Evolutionary conservation across 2,329 filamentous ascomycete species (phyloP), one percentile per base, ranked within the genome.

Genomic region (Pyrenochaeta sp.): DNA sequence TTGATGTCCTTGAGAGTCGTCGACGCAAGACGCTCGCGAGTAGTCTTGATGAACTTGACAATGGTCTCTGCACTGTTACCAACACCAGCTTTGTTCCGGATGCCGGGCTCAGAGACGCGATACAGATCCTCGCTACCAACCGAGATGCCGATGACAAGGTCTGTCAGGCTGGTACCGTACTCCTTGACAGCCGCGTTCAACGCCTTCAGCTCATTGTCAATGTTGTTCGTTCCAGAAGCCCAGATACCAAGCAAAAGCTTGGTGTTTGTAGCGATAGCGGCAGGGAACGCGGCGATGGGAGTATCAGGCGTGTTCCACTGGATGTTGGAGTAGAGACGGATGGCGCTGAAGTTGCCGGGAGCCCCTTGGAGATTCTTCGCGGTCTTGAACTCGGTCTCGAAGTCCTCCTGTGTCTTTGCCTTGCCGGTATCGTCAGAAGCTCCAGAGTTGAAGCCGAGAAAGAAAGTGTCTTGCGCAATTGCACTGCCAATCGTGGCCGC

Each of bases 251-350:
- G 70, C 4, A 76, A 69, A 5, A 76, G 66, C 57, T 70, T 74
- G 14, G 73, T 69, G 44, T 71, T 68, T 1, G 71, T 74, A 6
- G 65, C 63, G 41, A 75, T 61, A 15, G 74, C 74, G 27, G 74
- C 72, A 2, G 69, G 62, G 54, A 76, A 70, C 6, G 74, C 74
- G 37, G 83, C 80, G 69, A 89, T 92, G 63, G 86, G 85, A 15
- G 82, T 81, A 75, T 82, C 86, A 56, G 83, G 75, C 4, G 88
- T 87, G 60, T 85, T 85, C 27, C 76, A 83, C 82, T 92, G 89
- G 45, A 89, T 81, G 82, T 86, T 91, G 65, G 89, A 91, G 78
- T 89, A 92, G 23, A 91, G 81, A 56, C 89, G 86, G 43, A 87
- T 88, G 53, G 85, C 87, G 66, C 79, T 88, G 80, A 90, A 91